phyloP scores from a whole-genome alignment of 345 rosid species.

The Arabidopsis suecica region DNA sequence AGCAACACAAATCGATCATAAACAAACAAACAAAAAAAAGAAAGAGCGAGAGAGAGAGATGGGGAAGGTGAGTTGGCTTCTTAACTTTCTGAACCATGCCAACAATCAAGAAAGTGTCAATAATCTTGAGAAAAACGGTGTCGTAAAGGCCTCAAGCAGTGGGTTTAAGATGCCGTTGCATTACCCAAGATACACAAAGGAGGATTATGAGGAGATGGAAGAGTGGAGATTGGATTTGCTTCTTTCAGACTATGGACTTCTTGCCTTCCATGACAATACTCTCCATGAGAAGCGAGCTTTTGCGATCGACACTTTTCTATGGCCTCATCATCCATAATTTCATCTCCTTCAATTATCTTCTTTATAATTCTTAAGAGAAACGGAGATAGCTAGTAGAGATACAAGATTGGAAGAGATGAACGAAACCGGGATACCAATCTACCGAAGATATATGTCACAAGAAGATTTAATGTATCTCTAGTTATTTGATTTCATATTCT shows the following conservation, averaged over 20 bases:
- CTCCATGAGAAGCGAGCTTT: slow-evolving; percentile 61
- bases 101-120: slow-evolving; percentile 31
- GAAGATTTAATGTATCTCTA: neutral
- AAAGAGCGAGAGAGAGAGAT: slow-evolving; percentile 23
- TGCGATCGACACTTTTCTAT: slow-evolving; percentile 68
- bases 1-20: slow-evolving; percentile 10
- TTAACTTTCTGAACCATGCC: slow-evolving; percentile 51
- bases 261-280: slow-evolving; percentile 37
- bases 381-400: neutral
- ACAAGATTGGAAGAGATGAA: neutral
- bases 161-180: slow-evolving; percentile 74
- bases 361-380: too few relatives aligned
- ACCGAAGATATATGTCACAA: neutral
- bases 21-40: neutral
- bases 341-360: neutral
- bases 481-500: neutral
- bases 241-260: slow-evolving; percentile 61
- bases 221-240: slow-evolving; percentile 70
- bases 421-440: neutral
- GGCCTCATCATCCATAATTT: slow-evolving; percentile 48
- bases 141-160: slow-evolving; percentile 1
- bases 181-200: slow-evolving; percentile 66
- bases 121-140: slow-evolving; percentile 33
- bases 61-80: slow-evolving; percentile 56
- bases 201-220: slow-evolving; percentile 74